Percentiles rank a stretch among this genome's conserved stretches.
phyloP scores from a whole-genome alignment of 768 basidiomycete species.

The Lactifluus rugatus region DNA sequence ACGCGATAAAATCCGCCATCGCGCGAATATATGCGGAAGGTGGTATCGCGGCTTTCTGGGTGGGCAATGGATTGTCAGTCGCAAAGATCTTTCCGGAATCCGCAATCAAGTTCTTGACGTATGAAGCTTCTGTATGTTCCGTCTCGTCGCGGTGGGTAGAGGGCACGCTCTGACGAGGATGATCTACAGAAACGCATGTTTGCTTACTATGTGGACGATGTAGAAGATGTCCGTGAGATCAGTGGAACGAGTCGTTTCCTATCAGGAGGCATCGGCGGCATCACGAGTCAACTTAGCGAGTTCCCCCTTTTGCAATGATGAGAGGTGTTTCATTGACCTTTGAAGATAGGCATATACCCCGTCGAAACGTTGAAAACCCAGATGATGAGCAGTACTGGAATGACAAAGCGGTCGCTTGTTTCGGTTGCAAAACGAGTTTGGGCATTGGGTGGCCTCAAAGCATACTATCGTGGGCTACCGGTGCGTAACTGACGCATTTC shows the following conservation, averaged over 20 bases:
- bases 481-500: conserved; percentile 40
- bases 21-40: conserved; percentile 81
- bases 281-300: conserved; percentile 82
- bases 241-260: conserved; percentile 89
- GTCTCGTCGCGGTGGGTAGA: not conserved
- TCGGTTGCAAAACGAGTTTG: conserved; percentile 67
- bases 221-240: conserved; percentile 60
- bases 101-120: conserved; percentile 95
- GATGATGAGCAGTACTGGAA: conserved; percentile 85
- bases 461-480: conserved; percentile 85
- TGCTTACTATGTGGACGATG: conserved; percentile 83
- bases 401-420: conserved; percentile 46
- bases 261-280: conserved; percentile 93
- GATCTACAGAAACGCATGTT: conserved; percentile 78
- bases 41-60: conserved; percentile 89
- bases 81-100: conserved; percentile 97
- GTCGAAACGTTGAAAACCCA: conserved; percentile 97
- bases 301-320: conserved; percentile 15
- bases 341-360: conserved; percentile 75
- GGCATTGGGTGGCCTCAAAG: conserved; percentile 64
- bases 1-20: conserved; percentile 62
- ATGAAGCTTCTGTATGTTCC: conserved; percentile 76
- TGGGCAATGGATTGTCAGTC: conserved; percentile 91
- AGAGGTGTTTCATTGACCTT: conserved; percentile 19
- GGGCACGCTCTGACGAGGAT: conserved; percentile 3